Conservation (phyloP, 306 rosid genomes). For the Cicer arietinum region DNA sequence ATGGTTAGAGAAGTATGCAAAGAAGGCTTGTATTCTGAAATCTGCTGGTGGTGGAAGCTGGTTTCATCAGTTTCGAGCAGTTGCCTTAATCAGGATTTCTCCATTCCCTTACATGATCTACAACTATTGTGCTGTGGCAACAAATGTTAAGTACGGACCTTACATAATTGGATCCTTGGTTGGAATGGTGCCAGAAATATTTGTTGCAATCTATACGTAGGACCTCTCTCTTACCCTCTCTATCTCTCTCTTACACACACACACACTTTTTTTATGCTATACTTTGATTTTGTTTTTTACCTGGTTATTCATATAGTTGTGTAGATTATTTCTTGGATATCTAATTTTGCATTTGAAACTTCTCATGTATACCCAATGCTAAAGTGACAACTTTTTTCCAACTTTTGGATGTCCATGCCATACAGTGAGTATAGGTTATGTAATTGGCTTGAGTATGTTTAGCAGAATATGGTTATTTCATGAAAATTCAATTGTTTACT, state of each 20-base stretch:
- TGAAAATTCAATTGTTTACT: constrained; percentile 3
- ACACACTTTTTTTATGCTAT: too few species aligned
- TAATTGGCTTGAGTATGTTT: constrained; percentile 32
- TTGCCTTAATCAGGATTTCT: constrained; percentile 88
- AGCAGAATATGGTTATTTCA: constrained; percentile 10
- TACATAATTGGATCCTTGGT: constrained; percentile 88
- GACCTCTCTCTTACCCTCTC: constrained; percentile 43
- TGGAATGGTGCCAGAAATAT: constrained; percentile 94
- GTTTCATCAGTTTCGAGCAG: constrained; percentile 93
- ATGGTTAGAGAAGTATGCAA: constrained; percentile 94
- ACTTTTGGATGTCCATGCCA: constrained; percentile 22
- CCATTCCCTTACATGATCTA: constrained; percentile 92
- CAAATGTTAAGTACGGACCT: constrained; percentile 91
- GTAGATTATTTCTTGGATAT: neutral
- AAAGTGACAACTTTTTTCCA: constrained; percentile 7
- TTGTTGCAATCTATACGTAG: constrained; percentile 95
- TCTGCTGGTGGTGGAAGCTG: constrained; percentile 96
- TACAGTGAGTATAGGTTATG: neutral
- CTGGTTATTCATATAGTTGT: neutral
- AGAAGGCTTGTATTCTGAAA: constrained; percentile 82
- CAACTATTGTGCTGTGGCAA: constrained; percentile 95
- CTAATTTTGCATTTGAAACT: constrained; percentile 32
- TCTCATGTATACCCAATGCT: neutral
- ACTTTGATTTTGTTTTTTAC: neutral
- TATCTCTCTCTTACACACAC: neutral